Evolutionary conservation across 306 rosid species (phyloP), one percentile per base, ranked within the genome.

Genomic region (Cicer arietinum): DNA sequence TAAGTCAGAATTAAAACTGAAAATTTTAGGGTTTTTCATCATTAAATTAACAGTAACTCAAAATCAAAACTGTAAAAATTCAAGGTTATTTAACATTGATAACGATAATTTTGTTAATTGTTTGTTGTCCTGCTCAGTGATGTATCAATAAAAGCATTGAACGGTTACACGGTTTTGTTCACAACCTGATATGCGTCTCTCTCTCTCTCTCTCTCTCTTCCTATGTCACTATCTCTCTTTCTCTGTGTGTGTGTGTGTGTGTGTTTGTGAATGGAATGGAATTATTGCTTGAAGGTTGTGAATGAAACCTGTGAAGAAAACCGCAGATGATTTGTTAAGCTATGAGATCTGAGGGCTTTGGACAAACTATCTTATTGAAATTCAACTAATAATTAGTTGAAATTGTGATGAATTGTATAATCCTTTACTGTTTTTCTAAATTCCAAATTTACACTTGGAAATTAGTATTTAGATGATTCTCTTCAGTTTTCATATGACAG

Each of bases 61-160:
- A 30, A 30, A 43, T 8, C 10, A 43, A 0, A 43, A 43, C 9
- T 43, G 11, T 1, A 50, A n/a, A 5, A n/a, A 6, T 6, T 50
- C n/a, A n/a, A 6, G 1, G 20, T 6, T n/a, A 25, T n/a, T 50
- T 50, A 5, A 50, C 56, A 6, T 0, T 50, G 56, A 17, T 3
- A 30, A 30, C 35, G 4, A 30, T 30, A 53, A 17, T 8, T 53
- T 53, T 11, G 11, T 53, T 7, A 7, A 3, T 17, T 3, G 10
- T 17, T 7, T 52, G 17, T 12, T 59, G 1, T 39, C 9, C 12
- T 68, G 75, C 84, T 76, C 84, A 68, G 60, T 80, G 84, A 80
- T 80, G 83, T 52, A 80, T 16, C 46, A 67, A 80, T 54, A 54
- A 54, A 44, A 66, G 65, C 10, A 13, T 6, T 66, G 79, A 74